phyloP scores from a whole-genome alignment of 495 filamentous ascomycete genomes.

The Xylaria cubensis region DNA sequence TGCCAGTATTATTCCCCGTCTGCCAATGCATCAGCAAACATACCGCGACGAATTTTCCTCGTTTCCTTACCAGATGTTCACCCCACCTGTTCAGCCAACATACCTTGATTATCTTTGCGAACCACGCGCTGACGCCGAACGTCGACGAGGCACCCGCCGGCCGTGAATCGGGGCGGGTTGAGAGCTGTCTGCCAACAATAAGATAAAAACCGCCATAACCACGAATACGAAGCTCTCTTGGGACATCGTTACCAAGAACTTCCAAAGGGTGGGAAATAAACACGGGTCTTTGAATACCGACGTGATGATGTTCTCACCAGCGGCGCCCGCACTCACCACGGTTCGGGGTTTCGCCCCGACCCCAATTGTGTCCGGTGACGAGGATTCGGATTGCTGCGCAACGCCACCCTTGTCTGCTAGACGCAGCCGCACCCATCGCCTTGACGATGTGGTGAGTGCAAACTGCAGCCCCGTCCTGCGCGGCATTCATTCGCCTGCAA shows the following conservation, averaged over 20 bases:
- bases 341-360: constrained; percentile 76
- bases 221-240: constrained; percentile 9
- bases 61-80: constrained; percentile 57
- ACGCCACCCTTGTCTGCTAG: constrained; percentile 46
- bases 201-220: not conserved
- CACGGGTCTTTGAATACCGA: not conserved
- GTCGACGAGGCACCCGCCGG: constrained; percentile 53
- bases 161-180: constrained; percentile 49
- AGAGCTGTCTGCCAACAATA: constrained; percentile 21
- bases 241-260: constrained; percentile 32
- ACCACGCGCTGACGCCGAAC: constrained; percentile 55
- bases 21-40: constrained; percentile 57
- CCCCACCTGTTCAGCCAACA: constrained; percentile 48
- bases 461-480: constrained; percentile 68
- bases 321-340: constrained; percentile 70
- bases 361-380: constrained; percentile 80
- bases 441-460: constrained; percentile 63
- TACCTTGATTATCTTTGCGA: constrained; percentile 47
- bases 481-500: constrained; percentile 59
- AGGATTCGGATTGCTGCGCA: constrained; percentile 74
- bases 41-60: constrained; percentile 48
- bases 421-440: constrained; percentile 39
- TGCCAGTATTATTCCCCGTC: constrained; percentile 24
- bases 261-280: constrained; percentile 52
- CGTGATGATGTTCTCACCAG: constrained; percentile 48